phyloP scores from a whole-genome alignment of 2,329 filamentous ascomycete species.

The Gyromitra esculenta region DNA sequence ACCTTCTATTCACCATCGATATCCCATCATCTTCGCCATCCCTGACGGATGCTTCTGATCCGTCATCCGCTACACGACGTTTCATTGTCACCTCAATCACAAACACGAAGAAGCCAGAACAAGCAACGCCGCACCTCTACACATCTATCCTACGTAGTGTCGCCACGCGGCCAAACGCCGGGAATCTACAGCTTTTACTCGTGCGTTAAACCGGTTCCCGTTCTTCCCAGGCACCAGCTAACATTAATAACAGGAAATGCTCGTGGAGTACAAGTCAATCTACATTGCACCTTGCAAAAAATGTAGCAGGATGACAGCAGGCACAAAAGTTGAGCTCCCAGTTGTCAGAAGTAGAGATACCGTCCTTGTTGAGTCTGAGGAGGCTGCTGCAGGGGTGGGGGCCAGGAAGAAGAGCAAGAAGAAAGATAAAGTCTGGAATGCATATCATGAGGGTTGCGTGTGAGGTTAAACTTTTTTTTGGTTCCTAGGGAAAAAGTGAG shows the following conservation, averaged over 20 bases:
- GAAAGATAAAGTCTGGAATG: conserved; percentile 45
- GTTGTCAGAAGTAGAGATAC: conserved; percentile 46
- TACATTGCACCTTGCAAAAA: conserved; percentile 50
- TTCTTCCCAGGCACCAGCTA: conserved; percentile 1
- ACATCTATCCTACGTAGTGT: conserved; percentile 48
- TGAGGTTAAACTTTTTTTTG: conserved; percentile 5
- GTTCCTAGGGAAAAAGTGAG: neutral
- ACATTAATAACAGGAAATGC: conserved; percentile 47
- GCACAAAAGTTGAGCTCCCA: conserved; percentile 49
- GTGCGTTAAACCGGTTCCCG: conserved; percentile 7
- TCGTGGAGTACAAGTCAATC: conserved; percentile 44
- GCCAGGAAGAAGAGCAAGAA: conserved; percentile 47
- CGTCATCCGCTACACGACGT: conserved; percentile 42
- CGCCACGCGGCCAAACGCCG: conserved; percentile 45
- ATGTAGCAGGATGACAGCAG: conserved; percentile 50
- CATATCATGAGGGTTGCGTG: conserved; percentile 48
- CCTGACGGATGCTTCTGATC: conserved; percentile 29
- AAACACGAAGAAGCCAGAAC: conserved; percentile 44
- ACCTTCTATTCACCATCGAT: conserved; percentile 50
- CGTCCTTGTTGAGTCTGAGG: conserved; percentile 35
- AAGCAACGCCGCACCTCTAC: conserved; percentile 47
- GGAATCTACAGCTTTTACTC: conserved; percentile 52
- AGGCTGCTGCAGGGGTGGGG: neutral
- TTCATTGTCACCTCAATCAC: conserved; percentile 52
- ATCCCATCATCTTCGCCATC: conserved; percentile 38